These are phyloP conservation scores for Dactylonectria macrodidyma DNA, from an alignment of 2,329 filamentous ascomycete genomes.

Conservation along the genomic window DNA sequence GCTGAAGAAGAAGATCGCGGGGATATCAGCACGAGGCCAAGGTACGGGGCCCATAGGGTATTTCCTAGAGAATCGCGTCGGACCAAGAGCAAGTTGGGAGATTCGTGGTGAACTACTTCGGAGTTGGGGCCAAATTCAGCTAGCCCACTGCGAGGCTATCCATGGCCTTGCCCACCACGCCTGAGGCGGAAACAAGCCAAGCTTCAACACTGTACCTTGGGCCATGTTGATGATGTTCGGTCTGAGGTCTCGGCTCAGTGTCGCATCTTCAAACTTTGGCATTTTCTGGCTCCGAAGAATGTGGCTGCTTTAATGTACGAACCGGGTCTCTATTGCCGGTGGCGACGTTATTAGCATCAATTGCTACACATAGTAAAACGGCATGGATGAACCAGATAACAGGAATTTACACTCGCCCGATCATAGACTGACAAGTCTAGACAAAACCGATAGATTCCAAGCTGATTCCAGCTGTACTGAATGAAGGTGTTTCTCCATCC, in stretches of 20 bases:
- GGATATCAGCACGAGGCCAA: constrained; percentile 9
- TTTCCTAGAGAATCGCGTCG: constrained; percentile 16
- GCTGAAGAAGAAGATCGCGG: constrained; percentile 7
- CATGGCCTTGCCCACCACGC: constrained; percentile 32
- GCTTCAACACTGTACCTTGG: background rate
- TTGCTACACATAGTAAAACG: background rate
- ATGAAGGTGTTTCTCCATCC: background rate
- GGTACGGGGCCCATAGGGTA: background rate
- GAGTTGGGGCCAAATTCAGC: constrained; percentile 38
- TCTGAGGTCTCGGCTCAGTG: background rate
- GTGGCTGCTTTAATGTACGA: background rate
- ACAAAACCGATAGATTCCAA: background rate
- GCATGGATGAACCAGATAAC: background rate
- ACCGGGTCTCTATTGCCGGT: background rate
- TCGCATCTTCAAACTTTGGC: background rate
- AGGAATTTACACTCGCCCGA: background rate
- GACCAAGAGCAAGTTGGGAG: constrained; percentile 11
- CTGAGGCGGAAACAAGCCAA: constrained; percentile 35
- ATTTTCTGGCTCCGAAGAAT: background rate
- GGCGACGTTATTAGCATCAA: background rate
- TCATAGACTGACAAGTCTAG: background rate
- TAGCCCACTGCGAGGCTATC: constrained; percentile 34
- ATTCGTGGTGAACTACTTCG: constrained; percentile 39
- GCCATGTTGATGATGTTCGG: constrained; percentile 4
- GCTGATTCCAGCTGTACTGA: background rate